Base-by-base conservation (phyloP, 2,329 filamentous ascomycete species). In the Fusarium falciforme region DNA sequence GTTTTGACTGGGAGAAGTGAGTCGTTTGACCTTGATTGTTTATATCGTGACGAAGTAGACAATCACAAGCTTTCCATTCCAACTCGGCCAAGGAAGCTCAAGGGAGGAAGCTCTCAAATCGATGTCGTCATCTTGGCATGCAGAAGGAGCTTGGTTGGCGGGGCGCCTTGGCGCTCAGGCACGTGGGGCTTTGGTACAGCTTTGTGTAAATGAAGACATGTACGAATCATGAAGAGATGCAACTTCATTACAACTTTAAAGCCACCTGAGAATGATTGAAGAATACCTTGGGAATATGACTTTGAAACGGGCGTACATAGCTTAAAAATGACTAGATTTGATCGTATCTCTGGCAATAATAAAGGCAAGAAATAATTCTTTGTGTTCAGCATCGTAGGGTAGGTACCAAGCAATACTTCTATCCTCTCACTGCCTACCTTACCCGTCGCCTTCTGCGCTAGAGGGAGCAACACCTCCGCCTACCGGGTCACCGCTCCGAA, bases 121-220 rank as follows among this genome's bases (percentile, higher is more conserved):
- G 52, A 75, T 76, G 74, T 76, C 74, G 74, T 76, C 74, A 76
- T 76, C 31, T 36, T 65, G 40, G 67, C 40, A 20, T 57, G 60
- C 38, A 70, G 64, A 38, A 57, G 55, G 35, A 44, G 57, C 47
- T 54, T 40, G 58, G 44, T 60, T 49, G 42, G 64, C 40, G 59
- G 64, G 66, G 60, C 61, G 31, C 33, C 33, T 60, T 31, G 29
- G 20, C 61, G 35, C 27, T 49, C 38, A 27, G 44, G 60, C 57
- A 60, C 38, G 69, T 64, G 69, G 73, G 71, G 63, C 72, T 35
- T 59, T 58, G n/a, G 49, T 55, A 9, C 31, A 36, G n/a, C 12
- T 35, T 54, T 55, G 31, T 25, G 22, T 20, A 22, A n/a, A 17
- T n/a, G 10, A 27, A 55, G 16, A 16, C 44, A 4, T 49, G 25